Conservation (phyloP, 2,329 filamentous ascomycete genomes). For the Parastagonospora nodorum region DNA sequence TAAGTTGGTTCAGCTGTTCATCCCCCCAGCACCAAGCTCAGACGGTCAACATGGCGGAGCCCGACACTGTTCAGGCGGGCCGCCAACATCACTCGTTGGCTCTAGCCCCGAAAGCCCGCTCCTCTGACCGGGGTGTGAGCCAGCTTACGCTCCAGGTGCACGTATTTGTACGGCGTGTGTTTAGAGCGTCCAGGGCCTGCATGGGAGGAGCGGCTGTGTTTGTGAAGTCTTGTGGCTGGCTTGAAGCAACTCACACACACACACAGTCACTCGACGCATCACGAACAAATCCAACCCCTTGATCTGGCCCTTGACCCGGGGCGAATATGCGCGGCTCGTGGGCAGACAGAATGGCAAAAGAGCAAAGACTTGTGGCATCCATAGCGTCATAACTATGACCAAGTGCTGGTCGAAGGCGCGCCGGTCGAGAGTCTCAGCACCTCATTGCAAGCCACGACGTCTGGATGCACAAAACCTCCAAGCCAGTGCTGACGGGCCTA, state of each 20-base stretch:
- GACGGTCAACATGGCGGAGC: neutral
- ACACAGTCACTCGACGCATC: neutral
- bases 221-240: constrained; percentile 4
- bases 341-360: neutral
- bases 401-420: neutral
- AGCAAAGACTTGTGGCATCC: neutral
- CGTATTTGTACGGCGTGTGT: constrained; percentile 1
- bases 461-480: neutral
- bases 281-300: constrained; percentile 1
- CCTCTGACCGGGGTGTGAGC: constrained; percentile 1
- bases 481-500: neutral
- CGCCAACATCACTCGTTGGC: neutral
- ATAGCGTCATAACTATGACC: too few relatives aligned
- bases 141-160: constrained; percentile 2
- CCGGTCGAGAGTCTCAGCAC: neutral
- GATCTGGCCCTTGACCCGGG: neutral
- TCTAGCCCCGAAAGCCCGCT: neutral
- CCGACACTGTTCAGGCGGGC: neutral
- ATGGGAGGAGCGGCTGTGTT: constrained; percentile 9
- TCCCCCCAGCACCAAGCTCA: neutral
- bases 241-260: constrained; percentile 1
- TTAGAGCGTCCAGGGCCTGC: neutral
- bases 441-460: neutral
- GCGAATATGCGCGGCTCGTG: too few relatives aligned
- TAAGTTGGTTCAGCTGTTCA: neutral